Evolutionary conservation across 78 protist species (phyloP), one percentile per base, ranked within the genome.

Genomic region (Guillardia theta): DNA sequence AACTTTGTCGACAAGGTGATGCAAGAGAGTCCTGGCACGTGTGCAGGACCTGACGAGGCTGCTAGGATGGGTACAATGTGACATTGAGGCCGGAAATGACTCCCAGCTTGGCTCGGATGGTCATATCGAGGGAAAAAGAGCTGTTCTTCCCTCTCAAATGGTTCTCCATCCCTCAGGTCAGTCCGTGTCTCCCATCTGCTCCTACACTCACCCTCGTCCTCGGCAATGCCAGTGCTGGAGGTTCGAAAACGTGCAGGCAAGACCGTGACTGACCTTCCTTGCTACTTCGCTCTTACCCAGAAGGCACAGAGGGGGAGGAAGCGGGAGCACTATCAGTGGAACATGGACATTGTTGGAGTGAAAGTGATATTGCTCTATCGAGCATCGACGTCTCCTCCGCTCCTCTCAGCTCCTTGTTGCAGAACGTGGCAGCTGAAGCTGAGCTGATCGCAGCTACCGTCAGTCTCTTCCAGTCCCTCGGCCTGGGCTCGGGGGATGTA

Each of bases 321-420:
- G 88, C 93, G 97, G 39, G 97, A 96, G 96, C 97, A 96, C 96
- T 96, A 48, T 94, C 97, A 96, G 90, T 96, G 97, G 94, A 96
- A 96, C 95, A 96, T 95, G 97, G 97, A 96, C 93, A 96, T 96
- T 88, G 39, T 93, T 47, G 97, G 96, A 21, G 93, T 90, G n/a
- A n/a, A n/a, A n/a, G n/a, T n/a, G n/a, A n/a, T n/a, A n/a, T n/a
- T n/a, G n/a, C n/a, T n/a, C n/a, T n/a, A n/a, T n/a, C 9, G 50
- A 1, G n/a, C n/a, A n/a, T n/a, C n/a, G n/a, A n/a, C n/a, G n/a
- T n/a, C n/a, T n/a, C n/a, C n/a, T n/a, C n/a, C n/a, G n/a, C n/a
- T n/a, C n/a, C n/a, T n/a, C n/a, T n/a, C n/a, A n/a, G n/a, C n/a
- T n/a, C n/a, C n/a, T n/a, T n/a, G n/a, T n/a, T 70, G 27, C 39